A percentile compares a stretch with the other conserved stretches of the same genome.
Conservation (phyloP, 306 rosid genomes). For the Hippophae tibetana region DNA sequence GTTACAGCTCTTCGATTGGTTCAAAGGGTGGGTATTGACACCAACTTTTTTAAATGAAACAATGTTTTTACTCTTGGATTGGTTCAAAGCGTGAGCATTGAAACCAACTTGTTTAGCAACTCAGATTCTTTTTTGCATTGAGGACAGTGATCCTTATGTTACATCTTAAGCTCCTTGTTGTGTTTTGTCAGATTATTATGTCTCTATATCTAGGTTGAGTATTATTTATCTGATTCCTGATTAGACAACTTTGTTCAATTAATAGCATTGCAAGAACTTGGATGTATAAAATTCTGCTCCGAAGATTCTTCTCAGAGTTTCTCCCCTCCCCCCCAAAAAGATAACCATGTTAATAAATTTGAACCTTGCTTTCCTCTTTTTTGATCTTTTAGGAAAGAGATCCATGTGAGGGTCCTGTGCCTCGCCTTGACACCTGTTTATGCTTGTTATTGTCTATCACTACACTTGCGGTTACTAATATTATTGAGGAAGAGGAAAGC, state of each 20-base stretch:
- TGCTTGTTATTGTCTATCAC: slow-evolving; percentile 72
- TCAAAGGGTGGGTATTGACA: slow-evolving; percentile 68
- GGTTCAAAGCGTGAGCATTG: background rate
- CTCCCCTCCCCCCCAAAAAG: background rate
- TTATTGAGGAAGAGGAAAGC: slow-evolving; percentile 86
- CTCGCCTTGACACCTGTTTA: slow-evolving; percentile 75
- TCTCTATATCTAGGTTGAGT: no score
- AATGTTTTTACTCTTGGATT: background rate
- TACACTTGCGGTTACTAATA: slow-evolving; percentile 48
- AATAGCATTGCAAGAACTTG: no score
- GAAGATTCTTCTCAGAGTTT: background rate
- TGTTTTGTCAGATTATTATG: no score
- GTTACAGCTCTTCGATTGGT: slow-evolving; percentile 74
- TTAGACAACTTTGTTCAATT: no score
- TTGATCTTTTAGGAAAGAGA: slow-evolving; percentile 59
- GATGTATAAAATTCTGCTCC: no score
- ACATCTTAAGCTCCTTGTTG: no score
- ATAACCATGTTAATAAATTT: slow-evolving; percentile 2
- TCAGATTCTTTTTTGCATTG: no score
- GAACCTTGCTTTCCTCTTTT: background rate
- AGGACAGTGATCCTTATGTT: no score
- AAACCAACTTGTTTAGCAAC: no score
- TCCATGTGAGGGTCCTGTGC: slow-evolving; percentile 62
- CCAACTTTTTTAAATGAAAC: background rate
- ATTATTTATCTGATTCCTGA: no score